Base-by-base conservation (phyloP, 2,329 filamentous ascomycete genomes). In the Dactylonectria estremocensis region DNA sequence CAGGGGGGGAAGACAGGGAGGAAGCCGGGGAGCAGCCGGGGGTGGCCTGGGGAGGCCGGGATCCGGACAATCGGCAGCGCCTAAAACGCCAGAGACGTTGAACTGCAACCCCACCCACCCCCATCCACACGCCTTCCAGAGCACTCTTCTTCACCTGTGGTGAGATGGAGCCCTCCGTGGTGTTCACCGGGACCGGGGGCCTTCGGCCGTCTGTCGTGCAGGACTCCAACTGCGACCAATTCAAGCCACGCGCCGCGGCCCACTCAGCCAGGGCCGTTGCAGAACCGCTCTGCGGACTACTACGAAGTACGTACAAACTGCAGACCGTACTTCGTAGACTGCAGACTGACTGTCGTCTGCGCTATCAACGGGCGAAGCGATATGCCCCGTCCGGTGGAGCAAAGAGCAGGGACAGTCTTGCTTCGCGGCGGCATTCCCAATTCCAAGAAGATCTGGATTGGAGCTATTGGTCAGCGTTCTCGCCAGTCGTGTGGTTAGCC, bases 31-130 rank as follows among this genome's bases (percentile, higher is more conserved):
- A 28, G 28, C 20, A 46, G 50, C 40, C 59, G 28, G 59, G 55
- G 28, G 24, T 54, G 49, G 40, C 59, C 59, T 50, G 59, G 50
- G 59, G 28, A 46, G 50, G 40, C 59, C 50, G 50, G 59, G 59
- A 40, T 55, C 59, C 45, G 53, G 59, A 43, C 46, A 49, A 46
- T 49, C 46, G 50, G 59, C 50, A 35, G 22, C 22, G 40, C 55
- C 59, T 62, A 45, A 48, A 62, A 46, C 59, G 59, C 43, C 59
- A 62, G 37, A 55, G 50, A 55, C 43, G 28, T 62, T 20, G 50
- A 62, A 62, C 40, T 62, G 50, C 59, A 62, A 55, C 59, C 50
- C 59, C 59, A 55, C 31, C 59, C 40, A 55, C 50, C 59, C 50
- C 59, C 59, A 55, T 40, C 59, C 40, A 55, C 50, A 46, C 40